Evolutionary conservation across 2,329 filamentous ascomycete genomes (phyloP).

Genomic region (Lecanoromycetidae sp.): DNA sequence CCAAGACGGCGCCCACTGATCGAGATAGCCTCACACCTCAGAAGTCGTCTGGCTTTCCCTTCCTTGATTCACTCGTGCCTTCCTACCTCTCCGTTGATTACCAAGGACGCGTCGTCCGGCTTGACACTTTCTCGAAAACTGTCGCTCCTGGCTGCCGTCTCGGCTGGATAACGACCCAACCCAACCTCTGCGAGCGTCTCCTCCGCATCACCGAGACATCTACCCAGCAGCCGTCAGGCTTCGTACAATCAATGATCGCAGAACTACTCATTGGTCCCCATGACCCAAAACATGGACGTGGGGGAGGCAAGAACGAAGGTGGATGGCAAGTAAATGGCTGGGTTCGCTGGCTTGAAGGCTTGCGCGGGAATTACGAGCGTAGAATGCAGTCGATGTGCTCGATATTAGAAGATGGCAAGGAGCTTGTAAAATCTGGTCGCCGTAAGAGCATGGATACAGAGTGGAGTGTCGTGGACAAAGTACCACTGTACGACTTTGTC

Average conservation of each 20-base stretch:
- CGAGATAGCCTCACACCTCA: not conserved
- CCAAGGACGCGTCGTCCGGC: conserved; percentile 74
- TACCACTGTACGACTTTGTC: conserved; percentile 59
- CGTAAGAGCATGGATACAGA: conserved; percentile 35
- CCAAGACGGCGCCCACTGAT: conserved; percentile 25
- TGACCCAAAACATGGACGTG: conserved; percentile 36
- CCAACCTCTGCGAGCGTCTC: conserved; percentile 62
- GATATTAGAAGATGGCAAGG: conserved; percentile 56
- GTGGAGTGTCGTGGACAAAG: conserved; percentile 66
- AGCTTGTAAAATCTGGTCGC: conserved; percentile 51
- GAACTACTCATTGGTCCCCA: conserved; percentile 64
- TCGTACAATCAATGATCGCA: conserved; percentile 72
- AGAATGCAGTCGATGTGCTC: conserved; percentile 72
- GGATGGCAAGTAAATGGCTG: conserved; percentile 75
- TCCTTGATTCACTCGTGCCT: conserved; percentile 70
- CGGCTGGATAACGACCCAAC: conserved; percentile 82
- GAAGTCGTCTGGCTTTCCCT: conserved; percentile 56
- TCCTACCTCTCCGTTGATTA: conserved; percentile 72
- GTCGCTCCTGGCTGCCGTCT: conserved; percentile 79
- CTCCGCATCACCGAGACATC: conserved; percentile 61
- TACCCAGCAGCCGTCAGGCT: conserved; percentile 78
- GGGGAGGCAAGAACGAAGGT: conserved; percentile 39
- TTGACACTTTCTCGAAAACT: conserved; percentile 92
- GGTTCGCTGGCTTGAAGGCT: conserved; percentile 80
- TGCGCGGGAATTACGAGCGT: conserved; percentile 71